Evolutionary conservation across 257 asterid species (phyloP).

Genomic region (Solanum appendiculatum): DNA sequence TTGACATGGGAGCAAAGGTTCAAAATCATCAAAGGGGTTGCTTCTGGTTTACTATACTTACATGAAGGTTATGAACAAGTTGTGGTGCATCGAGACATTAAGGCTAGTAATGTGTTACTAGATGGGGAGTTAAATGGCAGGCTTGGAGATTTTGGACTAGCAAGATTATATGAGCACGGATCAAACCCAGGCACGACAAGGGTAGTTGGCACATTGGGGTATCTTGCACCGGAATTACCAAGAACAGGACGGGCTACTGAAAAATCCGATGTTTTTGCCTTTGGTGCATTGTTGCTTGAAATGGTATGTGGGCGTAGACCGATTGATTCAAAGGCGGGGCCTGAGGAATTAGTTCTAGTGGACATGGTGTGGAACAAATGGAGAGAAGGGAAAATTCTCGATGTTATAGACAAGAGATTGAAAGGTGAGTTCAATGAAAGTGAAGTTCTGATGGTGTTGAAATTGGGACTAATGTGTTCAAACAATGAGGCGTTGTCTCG

Average conservation of each 20-base stretch:
- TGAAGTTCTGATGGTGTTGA: conserved; percentile 4
- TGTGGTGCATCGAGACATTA: conserved; percentile 54
- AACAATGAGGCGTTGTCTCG: not conserved
- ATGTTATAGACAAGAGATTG: conserved; percentile 7
- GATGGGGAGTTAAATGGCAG: conserved; percentile 45
- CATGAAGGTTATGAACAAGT: conserved; percentile 65
- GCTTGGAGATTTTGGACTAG: conserved; percentile 62
- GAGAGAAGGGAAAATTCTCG: not conserved
- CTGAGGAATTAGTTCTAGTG: conserved; percentile 4
- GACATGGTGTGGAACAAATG: conserved; percentile 11
- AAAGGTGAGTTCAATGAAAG: not conserved
- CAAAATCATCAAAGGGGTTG: conserved; percentile 57
- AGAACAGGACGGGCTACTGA: conserved; percentile 51
- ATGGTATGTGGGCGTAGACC: conserved; percentile 17
- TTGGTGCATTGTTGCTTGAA: conserved; percentile 47
- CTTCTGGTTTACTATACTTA: conserved; percentile 48
- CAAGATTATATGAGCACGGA: conserved; percentile 50
- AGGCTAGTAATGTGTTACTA: conserved; percentile 57
- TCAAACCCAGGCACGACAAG: conserved; percentile 47
- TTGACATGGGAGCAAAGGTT: conserved; percentile 56
- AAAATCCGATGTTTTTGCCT: conserved; percentile 45
- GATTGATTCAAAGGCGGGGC: conserved; percentile 1
- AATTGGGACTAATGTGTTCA: conserved; percentile 8
- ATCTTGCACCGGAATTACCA: conserved; percentile 55
- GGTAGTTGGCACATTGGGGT: conserved; percentile 62